Conservation (phyloP, 192 early-diverging fungal genomes). For the Podila epigama region DNA sequence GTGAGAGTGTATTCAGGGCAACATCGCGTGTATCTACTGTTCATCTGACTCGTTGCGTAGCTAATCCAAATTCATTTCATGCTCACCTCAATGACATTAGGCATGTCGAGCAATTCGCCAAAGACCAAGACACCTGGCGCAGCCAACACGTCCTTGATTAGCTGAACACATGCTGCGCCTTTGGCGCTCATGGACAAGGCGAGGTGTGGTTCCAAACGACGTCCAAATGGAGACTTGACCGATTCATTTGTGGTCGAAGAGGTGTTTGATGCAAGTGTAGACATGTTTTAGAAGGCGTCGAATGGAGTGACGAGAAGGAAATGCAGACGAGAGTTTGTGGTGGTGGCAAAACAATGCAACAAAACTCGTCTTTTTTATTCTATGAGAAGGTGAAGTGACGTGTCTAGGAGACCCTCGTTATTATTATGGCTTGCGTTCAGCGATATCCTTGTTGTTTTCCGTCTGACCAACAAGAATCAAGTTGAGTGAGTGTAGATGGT, state of each 20-base stretch:
- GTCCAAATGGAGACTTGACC: slow-evolving; percentile 48
- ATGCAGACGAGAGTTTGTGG: no score
- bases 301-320: no score
- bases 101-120: slow-evolving; percentile 74
- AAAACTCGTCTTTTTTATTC: no score
- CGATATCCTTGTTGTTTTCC: no score
- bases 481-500: no score
- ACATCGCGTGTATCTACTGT: background rate
- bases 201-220: slow-evolving; percentile 72
- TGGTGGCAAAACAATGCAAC: no score
- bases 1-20: background rate
- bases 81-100: slow-evolving; percentile 75
- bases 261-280: background rate
- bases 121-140: slow-evolving; percentile 83
- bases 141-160: slow-evolving; percentile 74
- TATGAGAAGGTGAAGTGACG: no score
- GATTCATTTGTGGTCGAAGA: slow-evolving; percentile 23
- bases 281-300: no score
- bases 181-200: slow-evolving; percentile 78
- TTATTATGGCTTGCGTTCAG: no score
- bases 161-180: slow-evolving; percentile 73
- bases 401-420: no score
- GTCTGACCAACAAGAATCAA: no score
- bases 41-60: background rate
- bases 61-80: background rate